Conservation (phyloP, 2,329 filamentous ascomycete species). For the Apiospora pterosperma region DNA sequence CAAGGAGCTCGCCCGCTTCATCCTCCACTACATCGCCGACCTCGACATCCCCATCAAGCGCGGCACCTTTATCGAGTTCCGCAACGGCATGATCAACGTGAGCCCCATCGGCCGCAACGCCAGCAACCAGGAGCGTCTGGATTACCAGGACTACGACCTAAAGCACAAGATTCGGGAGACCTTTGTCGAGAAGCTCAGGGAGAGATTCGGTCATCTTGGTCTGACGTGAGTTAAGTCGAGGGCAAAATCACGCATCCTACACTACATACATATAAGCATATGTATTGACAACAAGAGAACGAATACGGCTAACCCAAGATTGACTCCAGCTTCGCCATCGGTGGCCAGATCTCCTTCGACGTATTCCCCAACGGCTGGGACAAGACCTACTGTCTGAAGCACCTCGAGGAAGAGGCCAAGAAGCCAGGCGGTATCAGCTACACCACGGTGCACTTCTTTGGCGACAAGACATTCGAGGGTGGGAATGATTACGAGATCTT, state of each 20-base stretch:
- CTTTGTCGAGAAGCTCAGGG: slow-evolving; percentile 73
- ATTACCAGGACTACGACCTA: slow-evolving; percentile 80
- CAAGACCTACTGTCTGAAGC: slow-evolving; percentile 93
- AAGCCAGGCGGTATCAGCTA: slow-evolving; percentile 70
- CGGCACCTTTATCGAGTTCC: slow-evolving; percentile 83
- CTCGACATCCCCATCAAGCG: slow-evolving; percentile 80
- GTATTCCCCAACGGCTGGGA: slow-evolving; percentile 97
- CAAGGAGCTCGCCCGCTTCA: slow-evolving; percentile 73
- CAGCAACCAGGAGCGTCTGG: slow-evolving; percentile 71
- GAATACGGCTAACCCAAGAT: neutral
- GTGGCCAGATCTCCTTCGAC: slow-evolving; percentile 97
- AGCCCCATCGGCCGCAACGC: slow-evolving; percentile 85
- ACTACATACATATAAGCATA: neutral
- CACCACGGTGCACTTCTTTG: slow-evolving; percentile 94
- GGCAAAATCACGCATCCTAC: neutral
- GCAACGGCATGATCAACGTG: slow-evolving; percentile 89
- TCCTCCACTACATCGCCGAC: slow-evolving; percentile 80
- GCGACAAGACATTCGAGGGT: slow-evolving; percentile 84
- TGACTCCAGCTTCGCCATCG: slow-evolving; percentile 74
- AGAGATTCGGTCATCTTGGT: slow-evolving; percentile 78
- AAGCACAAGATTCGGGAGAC: slow-evolving; percentile 70
- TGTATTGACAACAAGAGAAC: neutral
- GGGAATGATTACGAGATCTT: slow-evolving; percentile 98
- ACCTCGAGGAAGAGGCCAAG: slow-evolving; percentile 77
- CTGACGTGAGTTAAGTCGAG: slow-evolving; percentile 61